Base-by-base conservation (phyloP, 1,139 yeast genomes). In the Sugiyamaella paludigena region DNA sequence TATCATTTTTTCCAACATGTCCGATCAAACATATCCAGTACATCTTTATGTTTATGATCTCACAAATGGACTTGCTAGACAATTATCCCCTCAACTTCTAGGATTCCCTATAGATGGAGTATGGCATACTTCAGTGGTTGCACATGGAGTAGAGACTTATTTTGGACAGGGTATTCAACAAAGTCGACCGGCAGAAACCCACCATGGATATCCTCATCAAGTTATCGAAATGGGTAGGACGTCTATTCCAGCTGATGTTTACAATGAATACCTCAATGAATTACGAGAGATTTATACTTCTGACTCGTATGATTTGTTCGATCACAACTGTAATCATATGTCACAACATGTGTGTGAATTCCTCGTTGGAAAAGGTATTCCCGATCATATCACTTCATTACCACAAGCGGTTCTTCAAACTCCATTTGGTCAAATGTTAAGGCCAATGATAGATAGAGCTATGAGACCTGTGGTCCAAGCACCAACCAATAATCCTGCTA, bases 301-400 rank as follows among this genome's bases (percentile, higher is more conserved):
- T 1, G 68, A 68, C 7, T 71, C 67, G 24, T 83, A 83, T 62
- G 81, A 82, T 55, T 66, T 83, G 53, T 81, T 83, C 54, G 77
- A 77, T 48, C 83, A 83, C 65, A 83, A 83, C 61, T 83, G 89
- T 64, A 83, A 83, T 65, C 85, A 83, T 57, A 82, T 83, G 66
- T 74, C 84, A 12, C 77, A 81, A 55, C 79, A 76, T 41, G 60
- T 80, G 49, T 63, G 79, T 42, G 83, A 83, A 56, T 83, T 83
- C 56, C 68, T 82, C 54, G 81, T 79, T 36, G 86, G 84, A 12
- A 69, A 72, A 60, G 75, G 60, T 68, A 78, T 66, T 66, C 84
- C 72, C 45, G 72, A 58, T 8, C 65, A 71, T 43, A 81, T 83
- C 27, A 66, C 76, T 45, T 66, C 71, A 26, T 69, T 83, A 39